phyloP scores from a whole-genome alignment of 257 asterid genomes.

The Ilex aquifolium region DNA sequence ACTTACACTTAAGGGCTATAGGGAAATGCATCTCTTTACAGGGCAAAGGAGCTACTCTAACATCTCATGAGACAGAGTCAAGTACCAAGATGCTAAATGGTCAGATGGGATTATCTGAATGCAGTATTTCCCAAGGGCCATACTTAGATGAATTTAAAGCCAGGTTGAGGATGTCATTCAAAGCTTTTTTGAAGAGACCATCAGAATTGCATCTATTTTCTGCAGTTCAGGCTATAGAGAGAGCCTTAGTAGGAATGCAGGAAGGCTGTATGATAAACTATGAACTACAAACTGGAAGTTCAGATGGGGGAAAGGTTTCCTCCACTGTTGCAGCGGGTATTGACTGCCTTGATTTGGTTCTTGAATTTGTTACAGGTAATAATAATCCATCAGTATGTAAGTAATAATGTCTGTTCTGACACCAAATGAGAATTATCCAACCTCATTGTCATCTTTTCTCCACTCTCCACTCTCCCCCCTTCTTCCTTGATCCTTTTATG shows the following conservation, averaged over 20 bases:
- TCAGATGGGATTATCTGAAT: constrained; percentile 20
- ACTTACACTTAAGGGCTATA: constrained; percentile 64
- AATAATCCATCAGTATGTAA: no score
- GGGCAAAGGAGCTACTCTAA: constrained; percentile 65
- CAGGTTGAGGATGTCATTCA: constrained; percentile 61
- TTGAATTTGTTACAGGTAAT: constrained; percentile 73
- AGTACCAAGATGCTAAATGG: constrained; percentile 34
- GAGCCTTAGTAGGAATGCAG: constrained; percentile 84
- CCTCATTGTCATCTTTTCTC: no score
- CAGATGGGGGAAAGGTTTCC: constrained; percentile 63
- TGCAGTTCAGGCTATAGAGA: constrained; percentile 67
- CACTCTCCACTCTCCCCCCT: no score
- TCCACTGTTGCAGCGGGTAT: constrained; percentile 76
- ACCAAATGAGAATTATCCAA: no score
- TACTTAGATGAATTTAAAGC: constrained; percentile 48
- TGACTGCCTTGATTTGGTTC: constrained; percentile 68
- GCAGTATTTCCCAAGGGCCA: constrained; percentile 23
- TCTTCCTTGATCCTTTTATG: no score
- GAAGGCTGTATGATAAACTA: constrained; percentile 52
- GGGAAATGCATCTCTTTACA: constrained; percentile 85
- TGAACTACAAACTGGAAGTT: constrained; percentile 53
- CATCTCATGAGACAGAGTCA: constrained; percentile 54
- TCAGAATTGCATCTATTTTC: constrained; percentile 62
- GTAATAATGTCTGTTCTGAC: no score
- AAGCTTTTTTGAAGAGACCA: constrained; percentile 49